Percentiles rank a stretch among this genome's conserved stretches.
phyloP scores from a whole-genome alignment of 129 eudicot species.

The Pittosporum tobira region DNA sequence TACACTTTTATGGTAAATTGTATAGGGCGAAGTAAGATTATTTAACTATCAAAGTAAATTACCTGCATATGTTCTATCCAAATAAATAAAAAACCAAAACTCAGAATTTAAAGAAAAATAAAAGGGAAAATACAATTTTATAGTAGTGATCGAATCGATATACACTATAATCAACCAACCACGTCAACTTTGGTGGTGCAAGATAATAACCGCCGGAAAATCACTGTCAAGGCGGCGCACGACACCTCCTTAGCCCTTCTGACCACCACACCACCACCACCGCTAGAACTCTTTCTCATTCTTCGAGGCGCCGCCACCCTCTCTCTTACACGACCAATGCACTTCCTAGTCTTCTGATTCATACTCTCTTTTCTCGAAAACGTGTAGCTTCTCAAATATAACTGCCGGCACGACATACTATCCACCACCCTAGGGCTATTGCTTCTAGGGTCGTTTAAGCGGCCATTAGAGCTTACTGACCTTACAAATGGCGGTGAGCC shows the following conservation, averaged over 20 bases:
- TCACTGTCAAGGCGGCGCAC: constrained; percentile 39
- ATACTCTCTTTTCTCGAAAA: constrained; percentile 64
- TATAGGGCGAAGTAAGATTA: no score
- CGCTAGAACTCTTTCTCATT: constrained; percentile 14
- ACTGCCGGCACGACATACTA: constrained; percentile 73
- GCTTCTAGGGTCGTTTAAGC: background rate
- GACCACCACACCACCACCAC: constrained; percentile 25
- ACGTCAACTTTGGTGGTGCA: constrained; percentile 78
- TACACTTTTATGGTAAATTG: no score
- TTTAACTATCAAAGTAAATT: no score
- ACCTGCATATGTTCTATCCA: no score
- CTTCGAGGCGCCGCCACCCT: constrained; percentile 18
- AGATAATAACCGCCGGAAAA: constrained; percentile 66
- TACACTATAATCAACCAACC: constrained; percentile 33
- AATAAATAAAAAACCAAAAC: no score
- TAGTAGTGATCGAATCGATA: no score
- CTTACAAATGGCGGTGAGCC: constrained; percentile 29
- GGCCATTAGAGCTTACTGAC: constrained; percentile 44
- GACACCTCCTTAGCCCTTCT: constrained; percentile 50
- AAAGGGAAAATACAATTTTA: no score
- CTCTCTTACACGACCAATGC: constrained; percentile 42
- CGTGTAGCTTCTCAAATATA: constrained; percentile 81
- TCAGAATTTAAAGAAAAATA: no score
- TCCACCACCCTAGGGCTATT: constrained; percentile 60
- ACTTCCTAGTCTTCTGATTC: constrained; percentile 43